Evolutionary conservation across 2,329 filamentous ascomycete genomes (phyloP).

Genomic region (Elsinoe necatrix): DNA sequence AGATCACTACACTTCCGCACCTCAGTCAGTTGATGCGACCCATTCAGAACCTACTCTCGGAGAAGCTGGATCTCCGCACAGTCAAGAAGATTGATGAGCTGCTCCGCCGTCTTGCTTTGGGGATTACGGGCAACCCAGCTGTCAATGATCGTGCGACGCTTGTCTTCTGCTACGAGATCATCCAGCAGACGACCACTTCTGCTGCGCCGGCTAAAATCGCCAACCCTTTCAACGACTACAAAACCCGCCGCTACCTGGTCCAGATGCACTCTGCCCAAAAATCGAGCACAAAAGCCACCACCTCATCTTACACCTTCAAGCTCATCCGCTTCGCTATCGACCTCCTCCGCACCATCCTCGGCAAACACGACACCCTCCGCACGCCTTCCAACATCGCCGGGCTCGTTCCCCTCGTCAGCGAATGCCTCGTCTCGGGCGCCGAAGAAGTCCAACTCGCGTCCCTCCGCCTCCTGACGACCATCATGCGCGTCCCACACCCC

Average conservation of each 20-base stretch:
- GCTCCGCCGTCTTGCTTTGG: slow-evolving; percentile 71
- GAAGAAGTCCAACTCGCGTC: slow-evolving; percentile 89
- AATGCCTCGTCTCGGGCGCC: slow-evolving; percentile 72
- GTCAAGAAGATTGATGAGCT: slow-evolving; percentile 87
- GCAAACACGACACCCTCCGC: slow-evolving; percentile 73
- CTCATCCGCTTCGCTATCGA: slow-evolving; percentile 82
- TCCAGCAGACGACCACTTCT: slow-evolving; percentile 58
- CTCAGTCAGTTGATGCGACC: slow-evolving; percentile 71
- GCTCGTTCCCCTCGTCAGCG: slow-evolving; percentile 82
- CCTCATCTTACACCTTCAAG: slow-evolving; percentile 77
- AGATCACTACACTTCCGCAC: slow-evolving; percentile 65
- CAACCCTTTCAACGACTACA: slow-evolving; percentile 48
- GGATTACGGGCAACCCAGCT: slow-evolving; percentile 71
- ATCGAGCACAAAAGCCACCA: slow-evolving; percentile 60
- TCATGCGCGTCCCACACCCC: slow-evolving; percentile 73
- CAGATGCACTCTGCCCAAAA: slow-evolving; percentile 69
- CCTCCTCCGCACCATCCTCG: slow-evolving; percentile 73
- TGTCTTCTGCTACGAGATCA: slow-evolving; percentile 91
- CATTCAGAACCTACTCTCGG: slow-evolving; percentile 66
- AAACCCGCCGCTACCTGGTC: slow-evolving; percentile 65
- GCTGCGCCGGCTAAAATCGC: slow-evolving; percentile 25
- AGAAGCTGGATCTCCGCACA: slow-evolving; percentile 75
- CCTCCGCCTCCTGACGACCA: slow-evolving; percentile 72
- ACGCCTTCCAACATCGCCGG: slow-evolving; percentile 72
- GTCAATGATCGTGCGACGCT: slow-evolving; percentile 73